Base-by-base conservation (phyloP, 2,329 filamentous ascomycete species). In the Hypoxylon rubiginosum region DNA sequence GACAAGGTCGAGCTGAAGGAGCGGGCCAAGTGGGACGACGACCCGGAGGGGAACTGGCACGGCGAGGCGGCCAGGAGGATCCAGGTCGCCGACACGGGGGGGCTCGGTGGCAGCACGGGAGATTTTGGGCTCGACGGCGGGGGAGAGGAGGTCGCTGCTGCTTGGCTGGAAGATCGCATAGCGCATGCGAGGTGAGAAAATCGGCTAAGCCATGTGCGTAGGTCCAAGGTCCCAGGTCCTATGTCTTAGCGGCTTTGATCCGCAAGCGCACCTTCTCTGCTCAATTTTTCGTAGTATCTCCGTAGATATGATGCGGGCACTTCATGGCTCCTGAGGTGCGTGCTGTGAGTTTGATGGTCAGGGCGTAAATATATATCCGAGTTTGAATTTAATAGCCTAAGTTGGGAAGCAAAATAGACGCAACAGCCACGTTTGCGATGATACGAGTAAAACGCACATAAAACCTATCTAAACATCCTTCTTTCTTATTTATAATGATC, bases 1-100 rank as follows among this genome's bases (percentile, higher is more conserved):
- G 76, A 82, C 28, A 80, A 78, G 70, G 43, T 81, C 2, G 85
- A 87, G 73, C 69, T 84, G 15, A 80, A 79, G 63, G 78, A 83
- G 67, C 77, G 81, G 19, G 72, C 68, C 54, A 74, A 72, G 36
- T 83, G 81, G 81, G 83, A 84, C 60, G 75, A 79, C 1, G 77
- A 82, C 4, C 71, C 76, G 32, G 74, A 78, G 9, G 74, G n/a
- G n/a, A n/a, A 64, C 3, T 76, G 70, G 70, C 74, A 74, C 2
- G 73, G 71, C 1, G 81, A 83, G 69, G 77, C 76, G 0, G 61
- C 71, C 15, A 74, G 75, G 21, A 75, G 82, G 53, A 78, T 88
- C 7, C 78, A 78, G 54, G 64, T 81, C 1, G 54, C 73, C 4
- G 78, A 82, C 8, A 75, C 81, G 5, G 83, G 80, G 0, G 57